Conservation (phyloP, 805 yeast genomes). For the Priceomyces melissophilus region DNA sequence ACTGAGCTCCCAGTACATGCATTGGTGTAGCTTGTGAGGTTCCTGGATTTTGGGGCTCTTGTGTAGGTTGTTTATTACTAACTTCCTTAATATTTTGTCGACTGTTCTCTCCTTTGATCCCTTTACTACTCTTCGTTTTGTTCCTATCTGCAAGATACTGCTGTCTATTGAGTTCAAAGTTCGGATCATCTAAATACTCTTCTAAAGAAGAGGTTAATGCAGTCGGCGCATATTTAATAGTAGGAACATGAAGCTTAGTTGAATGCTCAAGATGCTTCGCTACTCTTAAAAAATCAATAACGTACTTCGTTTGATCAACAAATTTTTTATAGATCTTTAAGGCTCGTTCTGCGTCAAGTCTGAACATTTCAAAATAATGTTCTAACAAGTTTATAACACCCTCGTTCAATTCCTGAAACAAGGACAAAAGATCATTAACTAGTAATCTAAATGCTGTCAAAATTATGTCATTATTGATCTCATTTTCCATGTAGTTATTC, state of each 20-base stretch:
- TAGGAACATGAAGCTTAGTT: slow-evolving; percentile 89
- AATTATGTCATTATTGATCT: slow-evolving; percentile 78
- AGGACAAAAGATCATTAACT: slow-evolving; percentile 81
- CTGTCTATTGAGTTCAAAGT: slow-evolving; percentile 73
- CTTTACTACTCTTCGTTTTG: background rate
- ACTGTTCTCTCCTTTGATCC: background rate
- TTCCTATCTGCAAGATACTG: slow-evolving; percentile 66
- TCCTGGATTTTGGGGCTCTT: slow-evolving; percentile 4
- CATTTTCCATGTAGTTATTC: slow-evolving; percentile 74
- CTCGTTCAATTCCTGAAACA: slow-evolving; percentile 89
- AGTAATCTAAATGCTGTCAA: slow-evolving; percentile 82
- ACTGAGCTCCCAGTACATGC: slow-evolving; percentile 1
- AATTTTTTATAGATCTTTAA: slow-evolving; percentile 79
- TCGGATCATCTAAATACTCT: slow-evolving; percentile 84
- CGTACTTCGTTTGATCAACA: slow-evolving; percentile 81
- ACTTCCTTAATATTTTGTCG: slow-evolving; percentile 2
- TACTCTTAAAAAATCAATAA: slow-evolving; percentile 79
- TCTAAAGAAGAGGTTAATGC: slow-evolving; percentile 82
- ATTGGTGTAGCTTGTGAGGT: background rate
- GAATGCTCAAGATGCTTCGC: slow-evolving; percentile 87
- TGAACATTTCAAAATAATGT: slow-evolving; percentile 91
- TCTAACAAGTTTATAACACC: slow-evolving; percentile 93
- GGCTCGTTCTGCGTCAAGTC: slow-evolving; percentile 81
- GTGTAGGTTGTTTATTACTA: slow-evolving; percentile 4
- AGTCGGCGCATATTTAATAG: slow-evolving; percentile 95